phyloP scores from a whole-genome alignment of 176 grass and related monocot genomes.

The Musa itinerans region DNA sequence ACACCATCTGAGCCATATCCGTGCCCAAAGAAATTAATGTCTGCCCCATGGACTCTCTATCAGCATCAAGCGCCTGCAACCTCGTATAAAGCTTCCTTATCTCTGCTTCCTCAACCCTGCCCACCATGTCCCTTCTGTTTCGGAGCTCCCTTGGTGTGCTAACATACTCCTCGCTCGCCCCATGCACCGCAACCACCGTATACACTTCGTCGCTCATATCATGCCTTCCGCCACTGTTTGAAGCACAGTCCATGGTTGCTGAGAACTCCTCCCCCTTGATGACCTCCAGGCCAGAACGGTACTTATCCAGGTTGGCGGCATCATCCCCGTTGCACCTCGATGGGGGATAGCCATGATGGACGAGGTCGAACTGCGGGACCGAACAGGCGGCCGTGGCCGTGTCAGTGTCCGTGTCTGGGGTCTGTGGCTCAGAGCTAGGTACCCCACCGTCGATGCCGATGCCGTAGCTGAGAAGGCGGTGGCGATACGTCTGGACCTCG shows the following conservation, averaged over 20 bases:
- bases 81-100: slow-evolving; percentile 54
- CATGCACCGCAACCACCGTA: slow-evolving; percentile 43
- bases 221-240: slow-evolving; percentile 6
- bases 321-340: slow-evolving; percentile 7
- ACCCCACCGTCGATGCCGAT: not conserved
- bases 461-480: slow-evolving; percentile 37
- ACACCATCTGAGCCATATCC: slow-evolving; percentile 47
- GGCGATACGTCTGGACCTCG: slow-evolving; percentile 45
- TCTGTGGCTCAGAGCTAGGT: not conserved
- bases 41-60: slow-evolving; percentile 65
- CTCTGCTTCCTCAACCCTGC: slow-evolving; percentile 34
- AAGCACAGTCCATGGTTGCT: slow-evolving; percentile 4
- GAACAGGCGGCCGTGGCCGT: slow-evolving; percentile 12
- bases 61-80: slow-evolving; percentile 55
- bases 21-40: slow-evolving; percentile 56
- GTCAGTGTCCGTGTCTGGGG: not conserved
- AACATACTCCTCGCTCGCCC: slow-evolving; percentile 23
- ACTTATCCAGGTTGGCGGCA: slow-evolving; percentile 20
- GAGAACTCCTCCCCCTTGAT: slow-evolving; percentile 29
- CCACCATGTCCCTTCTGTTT: slow-evolving; percentile 13
- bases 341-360: slow-evolving; percentile 2
- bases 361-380: slow-evolving; percentile 19
- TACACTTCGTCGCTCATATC: slow-evolving; percentile 35
- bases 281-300: slow-evolving; percentile 7
- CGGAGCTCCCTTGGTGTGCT: slow-evolving; percentile 19